A percentile compares a stretch with the other conserved stretches of the same genome.
Evolutionary conservation across 306 rosid species (phyloP).

Genomic region (Luffa aegyptiaca): DNA sequence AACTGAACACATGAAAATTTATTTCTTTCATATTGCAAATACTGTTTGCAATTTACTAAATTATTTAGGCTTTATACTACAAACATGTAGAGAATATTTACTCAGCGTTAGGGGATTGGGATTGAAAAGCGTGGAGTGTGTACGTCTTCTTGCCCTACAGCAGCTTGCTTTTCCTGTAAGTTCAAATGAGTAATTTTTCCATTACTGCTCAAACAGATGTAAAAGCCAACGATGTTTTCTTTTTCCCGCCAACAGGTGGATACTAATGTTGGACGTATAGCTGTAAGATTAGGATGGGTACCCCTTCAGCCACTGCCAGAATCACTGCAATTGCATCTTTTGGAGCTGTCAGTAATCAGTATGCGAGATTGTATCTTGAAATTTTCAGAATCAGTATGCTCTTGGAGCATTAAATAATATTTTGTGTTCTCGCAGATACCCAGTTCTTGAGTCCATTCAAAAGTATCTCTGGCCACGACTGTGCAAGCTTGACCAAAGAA

Average conservation of each 20-base stretch:
- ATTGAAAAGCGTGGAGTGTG: slow-evolving; percentile 69
- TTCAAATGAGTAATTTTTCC: neutral
- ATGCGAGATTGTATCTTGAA: neutral
- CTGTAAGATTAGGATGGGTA: slow-evolving; percentile 78
- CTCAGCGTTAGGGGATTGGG: slow-evolving; percentile 47
- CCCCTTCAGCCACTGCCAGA: slow-evolving; percentile 66
- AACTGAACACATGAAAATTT: neutral
- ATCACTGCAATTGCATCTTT: slow-evolving; percentile 34
- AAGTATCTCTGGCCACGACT: slow-evolving; percentile 71
- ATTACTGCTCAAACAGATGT: neutral
- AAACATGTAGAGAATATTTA: slow-evolving; percentile 39
- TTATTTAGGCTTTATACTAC: neutral
- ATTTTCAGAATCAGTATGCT: neutral
- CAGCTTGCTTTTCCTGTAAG: slow-evolving; percentile 65
- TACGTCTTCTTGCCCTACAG: slow-evolving; percentile 54
- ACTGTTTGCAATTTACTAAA: neutral
- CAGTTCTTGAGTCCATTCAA: slow-evolving; percentile 42
- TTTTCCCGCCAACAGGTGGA: slow-evolving; percentile 34
- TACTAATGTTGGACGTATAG: slow-evolving; percentile 75
- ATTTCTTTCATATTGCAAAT: neutral
- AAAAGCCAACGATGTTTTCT: neutral
- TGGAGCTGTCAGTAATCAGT: slow-evolving; percentile 39
- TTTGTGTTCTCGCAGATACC: slow-evolving; percentile 32
- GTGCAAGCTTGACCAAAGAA: slow-evolving; percentile 21
- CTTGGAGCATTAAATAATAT: neutral